phyloP scores from a whole-genome alignment of 2,329 filamentous ascomycete species.

The Epichloe scottii region DNA sequence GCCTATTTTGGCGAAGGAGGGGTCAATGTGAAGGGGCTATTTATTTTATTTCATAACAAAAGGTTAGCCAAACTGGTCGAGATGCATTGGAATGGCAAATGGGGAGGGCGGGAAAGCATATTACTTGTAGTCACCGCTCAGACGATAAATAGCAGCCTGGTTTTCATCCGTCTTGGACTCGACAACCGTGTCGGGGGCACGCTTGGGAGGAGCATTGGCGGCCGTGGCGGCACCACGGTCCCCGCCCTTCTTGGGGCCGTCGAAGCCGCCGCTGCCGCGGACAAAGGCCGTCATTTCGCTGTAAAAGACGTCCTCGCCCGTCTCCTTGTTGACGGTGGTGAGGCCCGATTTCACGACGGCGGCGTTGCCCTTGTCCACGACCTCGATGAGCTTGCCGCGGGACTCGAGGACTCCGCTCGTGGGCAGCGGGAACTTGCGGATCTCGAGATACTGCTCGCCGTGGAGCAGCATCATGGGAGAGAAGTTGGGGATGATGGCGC shows the following conservation, averaged over 20 bases:
- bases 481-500: conserved; percentile 87
- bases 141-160: conserved; percentile 84
- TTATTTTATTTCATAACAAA: no score
- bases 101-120: conserved; percentile 17
- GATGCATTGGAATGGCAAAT: neutral
- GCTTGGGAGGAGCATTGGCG: conserved; percentile 63
- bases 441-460: conserved; percentile 95
- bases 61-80: neutral
- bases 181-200: conserved; percentile 66
- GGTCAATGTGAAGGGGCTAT: conserved; percentile 79
- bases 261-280: conserved; percentile 81
- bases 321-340: conserved; percentile 73
- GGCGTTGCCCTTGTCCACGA: conserved; percentile 88
- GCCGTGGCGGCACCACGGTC: conserved; percentile 74
- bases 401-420: conserved; percentile 68
- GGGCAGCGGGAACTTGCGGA: conserved; percentile 83
- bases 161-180: conserved; percentile 81
- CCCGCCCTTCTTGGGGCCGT: conserved; percentile 61
- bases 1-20: conserved; percentile 83
- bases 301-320: conserved; percentile 87
- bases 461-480: conserved; percentile 97
- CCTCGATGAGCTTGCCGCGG: conserved; percentile 73
- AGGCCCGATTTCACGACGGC: conserved; percentile 71
- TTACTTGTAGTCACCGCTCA: conserved; percentile 92
- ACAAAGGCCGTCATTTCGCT: conserved; percentile 93